Conservation (phyloP, 73 alveolate species). For the Effrenium voratum region DNA sequence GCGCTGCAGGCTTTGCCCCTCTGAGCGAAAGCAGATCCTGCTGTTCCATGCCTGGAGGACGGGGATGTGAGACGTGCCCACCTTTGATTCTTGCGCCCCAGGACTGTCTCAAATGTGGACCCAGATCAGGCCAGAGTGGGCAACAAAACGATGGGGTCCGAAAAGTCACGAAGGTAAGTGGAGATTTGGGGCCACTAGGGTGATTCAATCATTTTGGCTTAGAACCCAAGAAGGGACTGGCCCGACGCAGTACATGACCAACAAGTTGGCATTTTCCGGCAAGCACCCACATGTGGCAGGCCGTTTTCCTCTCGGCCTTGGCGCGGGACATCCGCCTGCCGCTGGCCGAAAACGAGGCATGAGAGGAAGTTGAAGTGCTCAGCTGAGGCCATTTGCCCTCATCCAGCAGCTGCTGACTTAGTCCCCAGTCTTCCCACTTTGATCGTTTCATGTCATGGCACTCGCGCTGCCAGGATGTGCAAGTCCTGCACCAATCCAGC, state of each 20-base stretch:
- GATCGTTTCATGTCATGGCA: neutral
- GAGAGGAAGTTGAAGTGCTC: neutral
- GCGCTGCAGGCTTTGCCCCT: slow-evolving; percentile 91
- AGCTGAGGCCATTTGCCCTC: slow-evolving; percentile 53
- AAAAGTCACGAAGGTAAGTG: too few species aligned
- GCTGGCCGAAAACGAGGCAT: neutral
- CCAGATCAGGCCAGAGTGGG: slow-evolving; percentile 74
- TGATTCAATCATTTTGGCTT: too few species aligned
- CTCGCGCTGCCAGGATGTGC: slow-evolving; percentile 25
- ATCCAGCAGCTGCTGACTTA: slow-evolving; percentile 31
- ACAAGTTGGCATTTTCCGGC: too few species aligned
- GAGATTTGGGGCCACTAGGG: too few species aligned
- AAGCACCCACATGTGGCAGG: too few species aligned
- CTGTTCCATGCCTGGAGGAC: slow-evolving; percentile 82
- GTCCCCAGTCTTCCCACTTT: neutral
- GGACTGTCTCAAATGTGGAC: slow-evolving; percentile 49
- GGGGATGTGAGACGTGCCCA: neutral
- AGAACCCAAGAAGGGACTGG: too few species aligned
- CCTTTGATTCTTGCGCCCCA: neutral
- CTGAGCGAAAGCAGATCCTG: slow-evolving; percentile 54
- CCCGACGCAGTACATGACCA: too few species aligned
- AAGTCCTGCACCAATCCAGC: slow-evolving; percentile 45
- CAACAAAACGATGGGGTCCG: too few species aligned
- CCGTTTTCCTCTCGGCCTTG: slow-evolving; percentile 55
- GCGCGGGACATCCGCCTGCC: slow-evolving; percentile 60